Evolutionary conservation across 1,284 basidiomycete species (phyloP), one percentile per base, ranked within the genome.

Genomic region (Rhizoctonia solani): DNA sequence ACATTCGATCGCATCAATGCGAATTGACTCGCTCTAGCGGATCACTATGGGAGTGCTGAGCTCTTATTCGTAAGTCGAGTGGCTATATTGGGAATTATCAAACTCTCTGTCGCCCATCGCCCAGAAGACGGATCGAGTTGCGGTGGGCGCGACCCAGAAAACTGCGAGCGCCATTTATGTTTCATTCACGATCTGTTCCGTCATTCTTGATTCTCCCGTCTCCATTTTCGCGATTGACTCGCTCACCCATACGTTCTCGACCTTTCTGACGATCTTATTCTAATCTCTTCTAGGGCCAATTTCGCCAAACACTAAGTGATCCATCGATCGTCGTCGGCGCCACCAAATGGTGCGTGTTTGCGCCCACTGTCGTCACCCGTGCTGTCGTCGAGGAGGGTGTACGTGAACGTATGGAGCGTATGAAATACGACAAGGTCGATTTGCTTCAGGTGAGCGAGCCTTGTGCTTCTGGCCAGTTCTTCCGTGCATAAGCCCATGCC

Each of bases 291-390:
- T 74, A 90, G 89, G 89, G 89, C 14, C 85, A 88, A 75, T 89
- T 88, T 74, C 81, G 82, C 29, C 37, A 79, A 67, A 79, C 80
- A 4, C 76, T 83, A 21, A 74, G 79, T 49, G 27, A 66, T 34
- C 41, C 75, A 79, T 1, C 76, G 77, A n/a, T 74, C 74, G 81
- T 89, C 13, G 68, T 91, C 19, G 87, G 88, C 46, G 88, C 86
- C 3, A 92, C 90, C 1, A 92, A 92, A 74, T 92, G 88, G 89
- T 92, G 89, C 76, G 83, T 91, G 19, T 92, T 92, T 77, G 80
- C 83, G 67, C 77, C 77, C 16, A 79, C 81, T 6, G 76, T 77
- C n/a, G 80, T 84, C 4, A 82, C 86, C 4, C 82, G 83, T 6
- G 76, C 79, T 39, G 77, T 82, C 56, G 87, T 90, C 56, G 81